These are phyloP conservation scores for Neurospora sp. DNA, from an alignment of 495 filamentous ascomycete species.

Conservation along the genomic window DNA sequence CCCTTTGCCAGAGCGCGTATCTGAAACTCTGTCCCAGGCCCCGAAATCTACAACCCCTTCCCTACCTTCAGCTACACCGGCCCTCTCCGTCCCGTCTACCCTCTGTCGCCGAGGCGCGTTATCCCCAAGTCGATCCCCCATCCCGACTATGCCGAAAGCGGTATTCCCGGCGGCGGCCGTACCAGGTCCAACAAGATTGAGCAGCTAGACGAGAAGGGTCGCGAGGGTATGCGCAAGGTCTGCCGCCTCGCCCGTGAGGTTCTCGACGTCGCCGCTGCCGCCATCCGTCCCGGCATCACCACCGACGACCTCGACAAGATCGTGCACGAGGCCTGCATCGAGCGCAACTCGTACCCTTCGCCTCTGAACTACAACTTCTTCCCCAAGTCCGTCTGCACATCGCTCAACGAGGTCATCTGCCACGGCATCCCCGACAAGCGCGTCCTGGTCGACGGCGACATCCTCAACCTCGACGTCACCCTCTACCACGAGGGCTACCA, in stretches of 20 bases:
- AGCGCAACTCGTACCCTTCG: conserved; percentile 93
- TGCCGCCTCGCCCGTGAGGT: conserved; percentile 85
- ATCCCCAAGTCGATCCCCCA: conserved; percentile 72
- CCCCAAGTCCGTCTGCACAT: conserved; percentile 96
- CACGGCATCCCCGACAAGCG: conserved; percentile 83
- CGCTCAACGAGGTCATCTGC: conserved; percentile 91
- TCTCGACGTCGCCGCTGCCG: conserved; percentile 78
- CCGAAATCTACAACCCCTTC: conserved; percentile 81
- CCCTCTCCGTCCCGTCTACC: conserved; percentile 75
- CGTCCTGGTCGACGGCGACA: conserved; percentile 71
- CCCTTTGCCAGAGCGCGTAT: conserved; percentile 57
- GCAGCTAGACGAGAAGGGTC: conserved; percentile 66
- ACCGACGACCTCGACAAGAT: conserved; percentile 95
- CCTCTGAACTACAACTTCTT: conserved; percentile 94
- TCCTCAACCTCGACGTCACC: conserved; percentile 82
- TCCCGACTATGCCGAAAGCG: conserved; percentile 77
- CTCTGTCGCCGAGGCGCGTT: conserved; percentile 60
- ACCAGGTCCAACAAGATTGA: conserved; percentile 69
- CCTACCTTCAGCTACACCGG: conserved; percentile 77
- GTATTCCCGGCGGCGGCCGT: conserved; percentile 71
- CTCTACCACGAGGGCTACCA: conserved; percentile 83
- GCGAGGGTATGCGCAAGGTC: conserved; percentile 83
- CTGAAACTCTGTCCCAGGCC: conserved; percentile 78
- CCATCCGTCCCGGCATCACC: conserved; percentile 74
- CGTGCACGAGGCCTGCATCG: conserved; percentile 90